Evolutionary conservation across 805 yeast species (phyloP).

Genomic region (Metschnikowia anglica): DNA sequence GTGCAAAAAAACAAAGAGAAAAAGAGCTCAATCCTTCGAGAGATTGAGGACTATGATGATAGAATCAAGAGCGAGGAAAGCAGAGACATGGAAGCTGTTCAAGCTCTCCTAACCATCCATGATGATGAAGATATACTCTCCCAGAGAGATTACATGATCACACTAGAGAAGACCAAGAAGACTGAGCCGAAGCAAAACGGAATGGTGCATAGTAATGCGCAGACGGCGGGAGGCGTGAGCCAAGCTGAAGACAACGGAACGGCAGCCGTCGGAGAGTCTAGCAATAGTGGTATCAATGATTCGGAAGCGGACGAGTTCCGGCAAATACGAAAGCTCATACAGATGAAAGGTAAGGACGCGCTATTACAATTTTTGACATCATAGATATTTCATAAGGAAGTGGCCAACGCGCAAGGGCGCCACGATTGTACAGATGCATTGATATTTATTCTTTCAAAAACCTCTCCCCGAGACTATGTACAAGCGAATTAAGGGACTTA

Average conservation of each 20-base stretch:
- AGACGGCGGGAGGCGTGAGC: not conserved
- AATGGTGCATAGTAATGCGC: not conserved
- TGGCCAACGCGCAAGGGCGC: not conserved
- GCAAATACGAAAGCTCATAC: slow-evolving; percentile 59
- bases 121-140: not conserved
- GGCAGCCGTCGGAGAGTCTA: not conserved
- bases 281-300: not conserved
- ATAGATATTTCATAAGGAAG: slow-evolving; percentile 4
- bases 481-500: not conserved
- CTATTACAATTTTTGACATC: slow-evolving; percentile 53
- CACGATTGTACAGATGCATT: slow-evolving; percentile 3
- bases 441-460: not conserved
- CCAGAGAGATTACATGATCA: not conserved
- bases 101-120: slow-evolving; percentile 6
- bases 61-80: slow-evolving; percentile 2
- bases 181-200: not conserved
- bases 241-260: not conserved
- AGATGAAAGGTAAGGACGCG: slow-evolving; percentile 66
- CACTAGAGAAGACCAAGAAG: not conserved
- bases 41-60: slow-evolving; percentile 28
- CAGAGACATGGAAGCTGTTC: slow-evolving; percentile 13
- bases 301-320: slow-evolving; percentile 51
- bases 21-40: slow-evolving; percentile 22
- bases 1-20: slow-evolving; percentile 33
- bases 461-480: slow-evolving; percentile 3